Base-by-base conservation (phyloP, 129 eudicot genomes). In the Artemisia tridentata region DNA sequence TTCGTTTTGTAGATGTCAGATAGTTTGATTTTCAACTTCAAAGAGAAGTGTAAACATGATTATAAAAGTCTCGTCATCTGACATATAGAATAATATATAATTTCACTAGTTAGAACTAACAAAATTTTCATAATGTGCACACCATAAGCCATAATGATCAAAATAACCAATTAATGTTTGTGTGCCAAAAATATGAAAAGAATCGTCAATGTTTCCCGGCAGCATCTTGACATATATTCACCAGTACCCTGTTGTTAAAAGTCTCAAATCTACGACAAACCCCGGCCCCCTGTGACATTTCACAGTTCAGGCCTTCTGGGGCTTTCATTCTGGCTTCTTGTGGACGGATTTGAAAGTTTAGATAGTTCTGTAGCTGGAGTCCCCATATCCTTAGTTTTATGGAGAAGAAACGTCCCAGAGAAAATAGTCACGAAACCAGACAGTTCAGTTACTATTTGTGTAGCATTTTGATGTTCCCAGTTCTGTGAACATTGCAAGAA, bases 331-430 rank as follows among this genome's bases (percentile, higher is more conserved):
- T 25, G 7, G 82, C 61, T 59, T n/a, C 68, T 17, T 16, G 50
- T 63, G 51, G 61, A 34, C 59, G 82, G 64, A 4, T 43, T 48
- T 53, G 79, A 51, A 55, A 72, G 76, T 29, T 68, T 71, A 2
- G 96, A 85, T 52, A 75, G 25, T 16, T 71, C 70, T 17, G 68
- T 13, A 15, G 74, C 67, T 51, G 92, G 86, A 57, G 64, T 67
- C 70, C 90, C 96, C 92, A 87, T 80, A 78, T 92, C 95, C 64
- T 79, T 85, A 0, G 95, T 88, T 75, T 83, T 92, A 73, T 92
- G 96, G 61, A 92, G 91, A 75, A 92, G 95, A 81, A 92, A 92
- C 18, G 98, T 92, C 23, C 98, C 98, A 9, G 90, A 83, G 51
- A 92, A 85, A 52, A 92, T 89, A 0, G 92, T 87, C 65, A 87